Evolutionary conservation across 441 rosid genomes (phyloP), one percentile per base, ranked within the genome.

Genomic region (Adansonia rubrostipa): DNA sequence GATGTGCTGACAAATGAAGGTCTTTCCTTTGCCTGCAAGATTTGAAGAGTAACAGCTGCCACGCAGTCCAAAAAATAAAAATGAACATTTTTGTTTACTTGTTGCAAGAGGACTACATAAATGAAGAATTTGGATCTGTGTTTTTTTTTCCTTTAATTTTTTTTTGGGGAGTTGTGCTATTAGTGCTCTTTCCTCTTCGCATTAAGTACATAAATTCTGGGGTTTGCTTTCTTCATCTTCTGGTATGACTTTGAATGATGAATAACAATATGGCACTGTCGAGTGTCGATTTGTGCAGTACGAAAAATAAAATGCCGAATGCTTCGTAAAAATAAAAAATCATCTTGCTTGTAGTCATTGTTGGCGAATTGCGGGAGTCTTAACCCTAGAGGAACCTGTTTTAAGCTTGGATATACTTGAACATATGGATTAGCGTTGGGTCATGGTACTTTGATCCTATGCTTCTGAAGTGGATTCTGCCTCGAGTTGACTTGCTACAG

Each of bases 1-100:
- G 95, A 92, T 47, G 71, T 77, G 60, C 89, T 96, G 51, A 76
- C 75, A 19, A 84, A 84, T 14, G 95, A 90, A 82, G 99, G 99
- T 9, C 86, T 96, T 75, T 81, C 92, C 47, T 96, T 96, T 77
- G 99, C 98, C 42, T 62, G 42, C 28, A 62, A 62, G 66, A 62
- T 62, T 24, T 62, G 44, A 62, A 28, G 66, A 62, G 17, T 28
- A 24, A 5, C 66, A 62, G n/a, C 42, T 19, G 63, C 17, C 28
- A 58, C 2, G 61, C 24, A 3, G 17, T 56, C 0, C 22, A 56
- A 5, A n/a, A 53, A n/a, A 56, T 5, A 56, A 42, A 0, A 42
- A 42, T 5, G 33, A 20, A 58, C 63, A 9, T 57, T 7, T 24
- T 57, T 57, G 28, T 28, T 17, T 15, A 15, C 9, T 2, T 22